phyloP scores from a whole-genome alignment of 2,329 filamentous ascomycete species.

The Clonostachys sp. region DNA sequence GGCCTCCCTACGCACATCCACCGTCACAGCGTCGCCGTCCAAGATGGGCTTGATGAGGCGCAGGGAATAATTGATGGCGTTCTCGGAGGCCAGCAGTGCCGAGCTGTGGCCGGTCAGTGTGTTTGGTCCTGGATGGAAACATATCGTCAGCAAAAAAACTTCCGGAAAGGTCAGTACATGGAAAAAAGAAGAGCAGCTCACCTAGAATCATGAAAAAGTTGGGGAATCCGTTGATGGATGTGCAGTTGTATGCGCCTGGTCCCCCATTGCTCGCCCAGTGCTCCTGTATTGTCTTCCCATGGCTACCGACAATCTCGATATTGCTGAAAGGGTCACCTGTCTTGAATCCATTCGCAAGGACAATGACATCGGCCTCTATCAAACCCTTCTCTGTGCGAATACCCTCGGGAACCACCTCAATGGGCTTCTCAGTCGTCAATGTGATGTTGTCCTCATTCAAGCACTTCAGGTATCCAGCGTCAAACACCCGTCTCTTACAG shows the following conservation, averaged over 20 bases:
- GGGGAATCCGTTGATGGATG: conserved; percentile 54
- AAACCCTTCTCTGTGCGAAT: conserved; percentile 29
- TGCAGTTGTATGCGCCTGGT: conserved; percentile 55
- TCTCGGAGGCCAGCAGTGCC: conserved; percentile 56
- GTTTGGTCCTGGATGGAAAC: conserved; percentile 43
- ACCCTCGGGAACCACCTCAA: conserved; percentile 36
- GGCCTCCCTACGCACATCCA: conserved; percentile 24
- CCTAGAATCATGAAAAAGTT: conserved; percentile 62
- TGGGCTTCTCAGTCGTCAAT: conserved; percentile 41
- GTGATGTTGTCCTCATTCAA: conserved; percentile 43
- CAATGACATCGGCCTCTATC: conserved; percentile 52
- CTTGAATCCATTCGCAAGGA: conserved; percentile 58
- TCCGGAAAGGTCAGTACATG: no score
- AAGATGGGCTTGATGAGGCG: conserved; percentile 49
- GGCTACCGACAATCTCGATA: conserved; percentile 45
- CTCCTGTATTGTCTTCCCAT: conserved; percentile 43
- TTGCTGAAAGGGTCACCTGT: conserved; percentile 49
- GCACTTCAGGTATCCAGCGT: conserved; percentile 47
- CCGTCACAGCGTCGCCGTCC: conserved; percentile 8
- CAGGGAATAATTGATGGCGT: conserved; percentile 54
- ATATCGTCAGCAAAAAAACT: no score
- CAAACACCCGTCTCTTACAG: conserved; percentile 60
- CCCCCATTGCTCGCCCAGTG: conserved; percentile 57
- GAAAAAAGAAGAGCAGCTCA: conserved; percentile 6
- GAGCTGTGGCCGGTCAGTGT: conserved; percentile 57